Percentiles rank a stretch among this genome's conserved stretches.
Conservation (phyloP, 2,329 filamentous ascomycete species). For the Pseudogymnoascus sp. region DNA sequence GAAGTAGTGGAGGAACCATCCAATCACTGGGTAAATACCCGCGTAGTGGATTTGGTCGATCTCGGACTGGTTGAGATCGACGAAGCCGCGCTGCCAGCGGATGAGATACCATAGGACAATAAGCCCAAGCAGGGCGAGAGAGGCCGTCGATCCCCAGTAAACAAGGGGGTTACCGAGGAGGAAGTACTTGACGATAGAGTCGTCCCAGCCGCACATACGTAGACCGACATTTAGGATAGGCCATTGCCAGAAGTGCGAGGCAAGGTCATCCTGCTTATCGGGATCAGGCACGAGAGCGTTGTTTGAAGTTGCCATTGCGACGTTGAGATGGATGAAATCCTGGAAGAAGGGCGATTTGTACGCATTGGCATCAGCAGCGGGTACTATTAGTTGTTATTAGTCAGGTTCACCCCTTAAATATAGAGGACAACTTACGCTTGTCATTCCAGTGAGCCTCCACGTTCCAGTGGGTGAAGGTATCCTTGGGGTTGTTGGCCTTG, state of each 20-base stretch:
- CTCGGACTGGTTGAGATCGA: constrained; percentile 69
- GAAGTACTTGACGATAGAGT: constrained; percentile 95
- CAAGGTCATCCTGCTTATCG: constrained; percentile 97
- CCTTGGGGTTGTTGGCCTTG: constrained; percentile 85
- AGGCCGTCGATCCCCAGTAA: constrained; percentile 88
- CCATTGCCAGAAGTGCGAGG: constrained; percentile 98
- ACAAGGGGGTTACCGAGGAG: constrained; percentile 92
- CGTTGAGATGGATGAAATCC: constrained; percentile 96
- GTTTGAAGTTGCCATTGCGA: constrained; percentile 99
- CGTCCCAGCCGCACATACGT: constrained; percentile 98
- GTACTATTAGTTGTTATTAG: constrained; percentile 51
- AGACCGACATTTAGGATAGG: constrained; percentile 90
- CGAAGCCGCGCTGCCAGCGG: constrained; percentile 92
- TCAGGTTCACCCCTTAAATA: not conserved
- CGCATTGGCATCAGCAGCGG: constrained; percentile 76
- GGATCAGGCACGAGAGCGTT: constrained; percentile 96
- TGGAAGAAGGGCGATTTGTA: constrained; percentile 97
- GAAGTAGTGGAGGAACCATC: constrained; percentile 94
- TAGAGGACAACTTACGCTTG: constrained; percentile 57
- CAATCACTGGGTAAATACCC: constrained; percentile 81
- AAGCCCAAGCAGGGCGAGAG: constrained; percentile 64
- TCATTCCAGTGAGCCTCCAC: constrained; percentile 93
- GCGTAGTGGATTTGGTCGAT: constrained; percentile 94
- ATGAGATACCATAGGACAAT: constrained; percentile 78
- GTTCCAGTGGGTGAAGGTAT: constrained; percentile 98